These are phyloP conservation scores for Penicillium hordei DNA, from an alignment of 2,329 filamentous ascomycete genomes.

Conservation along the genomic window DNA sequence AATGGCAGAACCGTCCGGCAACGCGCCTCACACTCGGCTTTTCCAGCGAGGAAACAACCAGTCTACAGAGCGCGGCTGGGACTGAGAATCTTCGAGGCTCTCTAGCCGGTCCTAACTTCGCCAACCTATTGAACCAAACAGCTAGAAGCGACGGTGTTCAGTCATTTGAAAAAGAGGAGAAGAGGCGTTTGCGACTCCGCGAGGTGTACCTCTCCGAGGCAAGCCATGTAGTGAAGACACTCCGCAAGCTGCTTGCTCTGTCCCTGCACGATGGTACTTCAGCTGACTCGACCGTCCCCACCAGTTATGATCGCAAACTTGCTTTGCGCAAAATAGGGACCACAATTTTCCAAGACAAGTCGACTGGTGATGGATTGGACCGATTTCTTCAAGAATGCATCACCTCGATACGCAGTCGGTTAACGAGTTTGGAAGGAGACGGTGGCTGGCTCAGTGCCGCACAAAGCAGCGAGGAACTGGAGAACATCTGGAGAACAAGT, in stretches of 20 bases:
- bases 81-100: slow-evolving; percentile 61
- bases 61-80: slow-evolving; percentile 71
- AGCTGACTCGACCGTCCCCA: slow-evolving; percentile 11
- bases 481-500: slow-evolving; percentile 63
- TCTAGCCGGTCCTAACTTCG: slow-evolving; percentile 45
- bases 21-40: slow-evolving; percentile 69
- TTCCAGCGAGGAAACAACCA: slow-evolving; percentile 74
- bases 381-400: slow-evolving; percentile 37
- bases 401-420: slow-evolving; percentile 34
- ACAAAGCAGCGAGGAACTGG: slow-evolving; percentile 55
- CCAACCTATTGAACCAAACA: slow-evolving; percentile 36
- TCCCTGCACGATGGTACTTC: slow-evolving; percentile 29
- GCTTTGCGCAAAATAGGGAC: slow-evolving; percentile 31
- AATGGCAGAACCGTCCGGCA: slow-evolving; percentile 80
- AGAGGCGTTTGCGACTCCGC: slow-evolving; percentile 67
- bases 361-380: slow-evolving; percentile 25
- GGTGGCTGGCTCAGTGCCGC: slow-evolving; percentile 50
- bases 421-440: slow-evolving; percentile 35
- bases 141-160: slow-evolving; percentile 32
- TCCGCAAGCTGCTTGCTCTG: slow-evolving; percentile 50
- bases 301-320: slow-evolving; percentile 13
- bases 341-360: slow-evolving; percentile 33
- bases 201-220: slow-evolving; percentile 71
- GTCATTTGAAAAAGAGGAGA: slow-evolving; percentile 61
- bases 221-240: slow-evolving; percentile 64